These are phyloP conservation scores for Triticum monococcum DNA, from an alignment of 176 grass and related monocot species.

Conservation along the genomic window DNA sequence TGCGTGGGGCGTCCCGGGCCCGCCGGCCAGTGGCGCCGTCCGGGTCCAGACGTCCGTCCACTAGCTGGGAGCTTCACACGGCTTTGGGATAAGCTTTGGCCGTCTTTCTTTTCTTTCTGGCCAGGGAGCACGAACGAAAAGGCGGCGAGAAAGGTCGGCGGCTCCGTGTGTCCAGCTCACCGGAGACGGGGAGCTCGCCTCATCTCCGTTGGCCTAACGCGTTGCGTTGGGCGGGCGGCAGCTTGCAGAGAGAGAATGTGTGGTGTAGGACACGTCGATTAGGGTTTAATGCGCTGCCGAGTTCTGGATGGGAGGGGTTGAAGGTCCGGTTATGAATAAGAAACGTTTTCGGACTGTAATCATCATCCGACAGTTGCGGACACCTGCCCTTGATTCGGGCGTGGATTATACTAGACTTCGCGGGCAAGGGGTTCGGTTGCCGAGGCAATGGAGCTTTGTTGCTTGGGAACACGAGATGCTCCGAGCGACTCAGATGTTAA, in stretches of 20 bases:
- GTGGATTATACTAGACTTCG: too few species aligned
- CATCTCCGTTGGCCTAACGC: neutral
- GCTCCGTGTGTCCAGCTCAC: conserved; percentile 36
- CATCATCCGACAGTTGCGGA: too few species aligned
- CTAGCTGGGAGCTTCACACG: neutral
- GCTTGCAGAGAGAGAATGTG: neutral
- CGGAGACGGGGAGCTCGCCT: neutral
- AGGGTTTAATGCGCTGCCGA: neutral
- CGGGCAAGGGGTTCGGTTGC: conserved; percentile 12
- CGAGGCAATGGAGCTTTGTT: neutral
- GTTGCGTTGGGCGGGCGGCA: neutral
- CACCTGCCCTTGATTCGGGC: too few species aligned
- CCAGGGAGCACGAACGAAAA: neutral
- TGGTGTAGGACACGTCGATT: neutral
- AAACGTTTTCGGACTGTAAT: neutral
- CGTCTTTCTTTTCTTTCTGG: neutral
- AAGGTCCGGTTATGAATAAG: neutral
- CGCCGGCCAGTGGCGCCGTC: neutral
- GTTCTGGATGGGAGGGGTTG: neutral
- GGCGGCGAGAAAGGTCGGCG: conserved; percentile 15
- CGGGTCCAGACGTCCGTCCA: neutral
- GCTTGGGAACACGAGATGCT: conserved; percentile 16
- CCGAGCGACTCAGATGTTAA: neutral
- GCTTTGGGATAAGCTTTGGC: neutral
- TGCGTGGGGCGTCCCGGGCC: neutral